Conservation (phyloP, 176 grass and related monocot species). For the Eremochloa ophiuroides region DNA sequence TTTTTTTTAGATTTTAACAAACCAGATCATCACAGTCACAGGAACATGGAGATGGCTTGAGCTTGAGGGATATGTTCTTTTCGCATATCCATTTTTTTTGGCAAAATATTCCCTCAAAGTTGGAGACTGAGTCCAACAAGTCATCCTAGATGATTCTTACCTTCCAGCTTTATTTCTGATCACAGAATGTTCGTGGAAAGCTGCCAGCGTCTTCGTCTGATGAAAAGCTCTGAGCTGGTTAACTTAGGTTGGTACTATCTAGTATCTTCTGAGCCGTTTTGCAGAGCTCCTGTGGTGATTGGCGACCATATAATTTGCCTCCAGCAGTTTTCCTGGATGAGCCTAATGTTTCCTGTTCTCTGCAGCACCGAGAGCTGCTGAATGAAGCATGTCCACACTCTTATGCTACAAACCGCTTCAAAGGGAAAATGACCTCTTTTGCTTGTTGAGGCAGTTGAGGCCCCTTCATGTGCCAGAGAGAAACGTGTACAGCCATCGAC, state of each 20-base stretch:
- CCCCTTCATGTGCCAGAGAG: constrained; percentile 32
- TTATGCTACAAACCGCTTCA: neutral
- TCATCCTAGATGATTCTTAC: neutral
- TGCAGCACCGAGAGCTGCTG: constrained; percentile 63
- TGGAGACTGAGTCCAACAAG: neutral
- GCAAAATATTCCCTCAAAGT: neutral
- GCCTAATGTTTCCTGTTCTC: neutral
- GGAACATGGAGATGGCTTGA: neutral
- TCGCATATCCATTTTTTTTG: neutral
- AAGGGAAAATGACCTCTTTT: neutral
- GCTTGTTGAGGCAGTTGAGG: constrained; percentile 9
- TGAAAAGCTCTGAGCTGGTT: constrained; percentile 76
- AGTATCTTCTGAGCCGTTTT: neutral
- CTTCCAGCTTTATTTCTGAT: neutral
- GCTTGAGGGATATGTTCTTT: neutral
- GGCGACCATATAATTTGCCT: neutral
- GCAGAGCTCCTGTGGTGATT: neutral
- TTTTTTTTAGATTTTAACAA: neutral
- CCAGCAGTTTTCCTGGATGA: neutral
- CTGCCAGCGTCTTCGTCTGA: constrained; percentile 73
- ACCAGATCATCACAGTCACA: neutral
- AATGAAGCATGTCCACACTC: constrained; percentile 14
- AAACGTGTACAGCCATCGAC: constrained; percentile 59
- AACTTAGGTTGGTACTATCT: constrained; percentile 43
- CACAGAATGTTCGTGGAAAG: constrained; percentile 80